Evolutionary conservation across 352 stramenopile genomes (phyloP).

Genomic region (Lagenidium giganteum): DNA sequence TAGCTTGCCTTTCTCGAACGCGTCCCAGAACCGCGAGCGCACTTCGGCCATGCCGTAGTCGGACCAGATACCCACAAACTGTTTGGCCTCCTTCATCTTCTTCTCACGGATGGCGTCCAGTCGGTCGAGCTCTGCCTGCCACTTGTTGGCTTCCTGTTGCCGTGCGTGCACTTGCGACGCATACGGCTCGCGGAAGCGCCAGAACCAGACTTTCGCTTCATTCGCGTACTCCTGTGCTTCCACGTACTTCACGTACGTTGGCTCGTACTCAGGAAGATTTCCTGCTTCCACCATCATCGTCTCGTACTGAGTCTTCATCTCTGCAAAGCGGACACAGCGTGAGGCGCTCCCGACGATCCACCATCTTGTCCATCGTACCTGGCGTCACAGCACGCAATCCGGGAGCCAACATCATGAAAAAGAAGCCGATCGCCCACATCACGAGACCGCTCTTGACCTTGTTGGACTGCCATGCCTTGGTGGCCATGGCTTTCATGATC

Average conservation of each 20-base stretch:
- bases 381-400: slow-evolving; percentile 53
- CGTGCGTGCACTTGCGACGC: slow-evolving; percentile 45
- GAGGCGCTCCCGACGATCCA: too few relatives aligned
- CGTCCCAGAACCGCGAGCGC: slow-evolving; percentile 69
- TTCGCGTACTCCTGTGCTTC: slow-evolving; percentile 52
- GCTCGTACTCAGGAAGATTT: slow-evolving; percentile 73
- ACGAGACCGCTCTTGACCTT: slow-evolving; percentile 59
- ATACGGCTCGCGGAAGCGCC: slow-evolving; percentile 79
- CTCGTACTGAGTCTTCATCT: slow-evolving; percentile 79
- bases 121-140: slow-evolving; percentile 45
- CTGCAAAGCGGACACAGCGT: slow-evolving; percentile 3
- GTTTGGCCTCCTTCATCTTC: slow-evolving; percentile 79
- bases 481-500: slow-evolving; percentile 48
- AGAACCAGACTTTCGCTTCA: slow-evolving; percentile 85
- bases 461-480: slow-evolving; percentile 44
- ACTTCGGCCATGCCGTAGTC: slow-evolving; percentile 79
- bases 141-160: slow-evolving; percentile 53
- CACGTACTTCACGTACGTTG: slow-evolving; percentile 50
- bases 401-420: slow-evolving; percentile 78
- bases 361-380: not conserved
- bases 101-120: slow-evolving; percentile 50
- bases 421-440: slow-evolving; percentile 72
- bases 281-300: slow-evolving; percentile 65
- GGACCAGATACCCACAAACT: slow-evolving; percentile 76
- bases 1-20: slow-evolving; percentile 81